A percentile compares a stretch with the other conserved stretches of the same genome.
Evolutionary conservation across 1,284 basidiomycete genomes (phyloP).

Genomic region (Thelephora terrestris): DNA sequence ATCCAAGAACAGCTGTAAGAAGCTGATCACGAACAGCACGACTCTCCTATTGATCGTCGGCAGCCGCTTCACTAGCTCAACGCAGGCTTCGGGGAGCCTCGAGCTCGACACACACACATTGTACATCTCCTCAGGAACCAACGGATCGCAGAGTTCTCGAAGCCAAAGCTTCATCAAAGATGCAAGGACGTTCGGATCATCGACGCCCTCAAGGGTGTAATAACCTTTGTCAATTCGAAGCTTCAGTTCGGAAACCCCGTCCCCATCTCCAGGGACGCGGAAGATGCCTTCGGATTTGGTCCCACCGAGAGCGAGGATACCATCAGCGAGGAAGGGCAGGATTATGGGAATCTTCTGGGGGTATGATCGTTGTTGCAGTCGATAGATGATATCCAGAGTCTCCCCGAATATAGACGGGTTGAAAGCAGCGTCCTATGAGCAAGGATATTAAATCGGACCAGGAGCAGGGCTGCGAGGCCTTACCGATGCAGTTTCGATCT

Average conservation of each 20-base stretch:
- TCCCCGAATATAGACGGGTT: conserved; percentile 90
- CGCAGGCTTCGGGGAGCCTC: conserved; percentile 54
- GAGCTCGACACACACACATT: conserved; percentile 75
- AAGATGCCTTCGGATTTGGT: conserved; percentile 83
- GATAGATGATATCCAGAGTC: conserved; percentile 73
- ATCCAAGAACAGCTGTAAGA: conserved; percentile 79
- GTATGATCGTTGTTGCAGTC: conserved; percentile 76
- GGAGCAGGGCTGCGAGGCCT: conserved; percentile 17
- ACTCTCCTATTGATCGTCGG: conserved; percentile 81
- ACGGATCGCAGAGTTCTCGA: conserved; percentile 79
- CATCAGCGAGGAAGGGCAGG: conserved; percentile 84
- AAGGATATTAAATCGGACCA: not conserved
- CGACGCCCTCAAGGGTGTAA: conserved; percentile 79
- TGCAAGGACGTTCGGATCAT: conserved; percentile 82
- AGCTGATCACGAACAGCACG: conserved; percentile 79
- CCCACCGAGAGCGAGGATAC: conserved; percentile 81
- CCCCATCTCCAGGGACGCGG: conserved; percentile 80
- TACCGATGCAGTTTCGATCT: conserved; percentile 84
- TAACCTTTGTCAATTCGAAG: conserved; percentile 84
- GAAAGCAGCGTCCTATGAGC: conserved; percentile 74
- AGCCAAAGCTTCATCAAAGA: conserved; percentile 89
- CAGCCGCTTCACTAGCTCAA: conserved; percentile 65
- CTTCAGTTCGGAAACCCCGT: conserved; percentile 77
- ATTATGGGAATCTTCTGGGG: conserved; percentile 84
- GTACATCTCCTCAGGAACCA: conserved; percentile 80